Conservation (phyloP, 2,329 filamentous ascomycete species). For the Beauveria medogensis region DNA sequence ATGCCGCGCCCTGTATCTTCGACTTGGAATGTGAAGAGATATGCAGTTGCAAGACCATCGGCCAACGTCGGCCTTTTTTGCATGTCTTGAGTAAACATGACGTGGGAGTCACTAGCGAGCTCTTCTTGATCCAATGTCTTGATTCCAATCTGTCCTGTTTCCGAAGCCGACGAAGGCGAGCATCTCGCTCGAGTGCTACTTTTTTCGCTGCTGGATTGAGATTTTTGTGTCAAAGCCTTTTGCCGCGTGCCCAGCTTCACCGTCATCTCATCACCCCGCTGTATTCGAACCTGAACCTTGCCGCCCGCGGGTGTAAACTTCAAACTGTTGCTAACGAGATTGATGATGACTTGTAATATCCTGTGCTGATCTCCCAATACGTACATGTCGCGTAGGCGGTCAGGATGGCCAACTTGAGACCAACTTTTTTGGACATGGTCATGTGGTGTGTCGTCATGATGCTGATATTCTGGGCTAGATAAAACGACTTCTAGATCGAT, state of each 20-base stretch:
- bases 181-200: background rate
- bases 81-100: background rate
- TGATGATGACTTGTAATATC: slow-evolving; percentile 88
- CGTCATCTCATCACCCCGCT: slow-evolving; percentile 54
- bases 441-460: background rate
- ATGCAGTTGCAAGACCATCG: slow-evolving; percentile 49
- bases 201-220: background rate
- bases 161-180: too few species aligned
- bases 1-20: slow-evolving; percentile 85
- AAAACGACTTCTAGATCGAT: slow-evolving; percentile 70
- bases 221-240: background rate
- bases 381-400: slow-evolving; percentile 73
- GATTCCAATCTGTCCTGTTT: too few species aligned
- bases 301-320: slow-evolving; percentile 82
- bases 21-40: slow-evolving; percentile 80
- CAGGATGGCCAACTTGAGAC: slow-evolving; percentile 28
- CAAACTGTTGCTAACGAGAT: slow-evolving; percentile 81
- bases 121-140: background rate
- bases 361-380: slow-evolving; percentile 90
- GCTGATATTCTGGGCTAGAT: slow-evolving; percentile 28
- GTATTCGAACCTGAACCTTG: slow-evolving; percentile 67
- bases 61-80: background rate
- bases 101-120: background rate
- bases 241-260: too few species aligned
- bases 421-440: background rate